A percentile compares a stretch with the other conserved stretches of the same genome.
These are phyloP conservation scores for Kwoniella dejecticola DNA, from an alignment of 768 basidiomycete species.

Conservation along the genomic window DNA sequence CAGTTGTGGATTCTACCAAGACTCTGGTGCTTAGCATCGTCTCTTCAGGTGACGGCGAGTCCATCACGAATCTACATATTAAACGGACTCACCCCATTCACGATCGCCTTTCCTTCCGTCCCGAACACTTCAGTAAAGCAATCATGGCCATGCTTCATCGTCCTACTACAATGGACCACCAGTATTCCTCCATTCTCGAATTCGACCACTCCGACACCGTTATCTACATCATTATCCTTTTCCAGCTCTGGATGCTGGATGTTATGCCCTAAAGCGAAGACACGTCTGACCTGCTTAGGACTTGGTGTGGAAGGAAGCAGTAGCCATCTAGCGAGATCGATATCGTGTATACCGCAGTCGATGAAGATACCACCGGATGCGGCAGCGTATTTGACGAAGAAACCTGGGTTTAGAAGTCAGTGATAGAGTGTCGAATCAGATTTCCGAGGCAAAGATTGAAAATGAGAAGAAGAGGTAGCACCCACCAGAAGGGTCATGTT, in stretches of 20 bases:
- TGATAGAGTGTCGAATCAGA: too few species aligned
- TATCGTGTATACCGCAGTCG: constrained; percentile 37
- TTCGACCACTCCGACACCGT: constrained; percentile 30
- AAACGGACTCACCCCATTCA: constrained; percentile 31
- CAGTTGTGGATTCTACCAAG: constrained; percentile 20
- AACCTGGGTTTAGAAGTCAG: too few species aligned
- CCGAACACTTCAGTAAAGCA: constrained; percentile 34
- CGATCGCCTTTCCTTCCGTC: constrained; percentile 23
- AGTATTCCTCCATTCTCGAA: constrained; percentile 23
- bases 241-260: constrained; percentile 33
- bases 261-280: constrained; percentile 27
- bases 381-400: constrained; percentile 30
- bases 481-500: constrained; percentile 25
- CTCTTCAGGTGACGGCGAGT: too few species aligned
- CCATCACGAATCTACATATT: not conserved
- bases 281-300: constrained; percentile 26
- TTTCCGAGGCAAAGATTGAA: not conserved
- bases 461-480: not conserved
- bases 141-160: constrained; percentile 29
- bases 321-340: constrained; percentile 33
- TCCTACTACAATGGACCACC: constrained; percentile 25
- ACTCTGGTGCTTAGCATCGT: too few species aligned
- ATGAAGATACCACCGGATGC: constrained; percentile 32
- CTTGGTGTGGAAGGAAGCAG: constrained; percentile 5
- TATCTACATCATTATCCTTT: constrained; percentile 28